Conservation (phyloP, 345 rosid species). For the Microthlaspi erraticum region DNA sequence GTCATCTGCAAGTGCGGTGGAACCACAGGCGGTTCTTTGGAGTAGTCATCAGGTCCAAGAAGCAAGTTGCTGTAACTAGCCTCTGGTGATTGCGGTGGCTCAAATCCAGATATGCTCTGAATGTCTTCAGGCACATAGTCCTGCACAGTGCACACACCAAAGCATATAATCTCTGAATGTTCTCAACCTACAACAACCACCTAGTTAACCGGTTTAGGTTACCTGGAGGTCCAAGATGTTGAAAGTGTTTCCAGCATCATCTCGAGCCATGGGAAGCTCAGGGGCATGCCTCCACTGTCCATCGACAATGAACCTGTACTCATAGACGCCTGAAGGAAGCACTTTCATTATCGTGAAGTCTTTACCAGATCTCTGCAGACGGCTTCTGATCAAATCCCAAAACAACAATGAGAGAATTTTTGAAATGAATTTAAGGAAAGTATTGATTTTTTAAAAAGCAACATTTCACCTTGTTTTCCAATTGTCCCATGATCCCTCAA, state of each 20-base stretch:
- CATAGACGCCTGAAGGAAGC: conserved; percentile 94
- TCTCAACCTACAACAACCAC: conserved; percentile 22
- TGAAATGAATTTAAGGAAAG: background rate
- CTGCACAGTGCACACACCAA: conserved; percentile 58
- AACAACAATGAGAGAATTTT: conserved; percentile 20
- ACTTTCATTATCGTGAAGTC: conserved; percentile 96
- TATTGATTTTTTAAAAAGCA: background rate
- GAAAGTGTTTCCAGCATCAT: conserved; percentile 77
- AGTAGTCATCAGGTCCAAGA: conserved; percentile 81
- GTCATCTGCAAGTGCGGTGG: conserved; percentile 93
- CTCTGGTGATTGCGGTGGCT: conserved; percentile 94
- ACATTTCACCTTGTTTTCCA: conserved; percentile 73
- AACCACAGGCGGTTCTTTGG: conserved; percentile 90
- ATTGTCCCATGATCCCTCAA: conserved; percentile 98
- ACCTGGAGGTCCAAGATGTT: conserved; percentile 94
- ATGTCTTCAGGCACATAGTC: conserved; percentile 95
- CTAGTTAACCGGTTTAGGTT: conserved; percentile 8
- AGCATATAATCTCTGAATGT: conserved; percentile 33
- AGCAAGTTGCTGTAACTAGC: conserved; percentile 72
- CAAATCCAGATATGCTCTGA: conserved; percentile 86
- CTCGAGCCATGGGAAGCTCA: conserved; percentile 82
- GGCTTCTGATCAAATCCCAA: conserved; percentile 62
- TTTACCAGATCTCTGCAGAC: conserved; percentile 91
- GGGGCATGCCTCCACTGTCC: conserved; percentile 88
- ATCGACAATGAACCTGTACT: conserved; percentile 89